Evolutionary conservation across 2,329 filamentous ascomycete genomes (phyloP), one percentile per base, ranked within the genome.

Genomic region (Dactylellina cionopaga): DNA sequence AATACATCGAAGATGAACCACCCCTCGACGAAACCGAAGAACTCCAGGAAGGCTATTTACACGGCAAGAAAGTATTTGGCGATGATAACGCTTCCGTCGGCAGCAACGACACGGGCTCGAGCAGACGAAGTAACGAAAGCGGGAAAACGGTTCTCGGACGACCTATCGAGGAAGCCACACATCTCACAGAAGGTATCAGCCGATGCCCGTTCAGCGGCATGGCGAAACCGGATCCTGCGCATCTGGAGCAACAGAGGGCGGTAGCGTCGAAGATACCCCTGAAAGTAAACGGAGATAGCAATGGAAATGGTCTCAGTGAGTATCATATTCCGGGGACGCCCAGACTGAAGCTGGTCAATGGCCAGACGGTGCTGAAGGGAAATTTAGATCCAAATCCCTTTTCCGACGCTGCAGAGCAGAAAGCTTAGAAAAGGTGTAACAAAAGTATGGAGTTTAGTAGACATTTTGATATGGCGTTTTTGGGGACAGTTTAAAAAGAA

Each of bases 61-160:
- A 88, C 74, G 88, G 88, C 0, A 87, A 86, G 80, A 86, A 85
- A 77, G 81, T 90, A 6, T 78, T 88, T 10, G 80, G 79, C 2
- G 81, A 80, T 11, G 78, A 81, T 17, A 82, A 82, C 6, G 80
- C 79, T 43, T 78, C 76, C 9, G 56, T 74, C n/a, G 75, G 72
- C 17, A 75, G 75, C 24, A 75, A 63, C 51, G 41, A 51, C 17
- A 63, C 66, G 13, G 46, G 55, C 63, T 59, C 46, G 29, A 69
- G 13, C 74, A 70, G 35, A 46, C 44, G 43, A 59, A 63, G 22
- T 72, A 69, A 35, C 35, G 58, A 35, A 49, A 71, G 47, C 72
- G 65, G 22, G 60, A 68, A 64, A 35, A 72, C 68, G 24, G 33
- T 64, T 22, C 33, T 72, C 27, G 68, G 68, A 31, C 59, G 68